Base-by-base conservation (phyloP, 2,329 filamentous ascomycete genomes). In the Fusarium paranaense region DNA sequence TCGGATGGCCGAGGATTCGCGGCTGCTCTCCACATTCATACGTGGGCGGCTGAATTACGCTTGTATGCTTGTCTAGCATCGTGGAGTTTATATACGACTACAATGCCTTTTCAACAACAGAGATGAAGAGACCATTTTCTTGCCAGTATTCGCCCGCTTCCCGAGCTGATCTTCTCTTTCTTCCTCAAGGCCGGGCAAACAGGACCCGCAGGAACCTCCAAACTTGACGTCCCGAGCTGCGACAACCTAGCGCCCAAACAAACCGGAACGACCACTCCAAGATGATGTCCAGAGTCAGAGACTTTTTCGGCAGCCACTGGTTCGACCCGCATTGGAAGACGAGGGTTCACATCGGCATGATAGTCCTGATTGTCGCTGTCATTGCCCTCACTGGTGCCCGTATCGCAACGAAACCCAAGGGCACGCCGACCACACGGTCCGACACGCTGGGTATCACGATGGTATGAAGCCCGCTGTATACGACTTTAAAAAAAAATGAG, bases 381-480 rank as follows among this genome's bases (percentile, higher is more conserved):
- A 45, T 76, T 4, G 63, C 52, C 11, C 57, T 76, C 22, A 63
- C 74, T 11, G 72, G 69, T 4, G 68, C 47, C n/a, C 59, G 69
- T 0, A 27, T 75, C 5, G 64, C 63, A 0, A 76, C 75, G 1
- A 64, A 62, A 13, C 74, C 74, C 16, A 50, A 56, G 6, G 30
- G 65, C 0, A 64, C 73, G 8, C 74, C 59, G 0, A 72, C 72
- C 13, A 73, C 30, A 0, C 63, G 75, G 35, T 66, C 70, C 6
- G 75, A 76, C 2, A 75, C 73, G 0, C 47, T 76, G 25, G 75
- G 61, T 0, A 76, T 76, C 0, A 76, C 74, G 8, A 75, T 77
- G 74, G 72, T 70, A n/a, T 30, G n/a, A 18, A 32, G 6, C 5
- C 0, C 2, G 2, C 14, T 13, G 4, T 0, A n/a, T 18, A 7